Evolutionary conservation across 1,139 yeast genomes (phyloP), one percentile per base, ranked within the genome.

Genomic region (Hyphopichia fennica): DNA sequence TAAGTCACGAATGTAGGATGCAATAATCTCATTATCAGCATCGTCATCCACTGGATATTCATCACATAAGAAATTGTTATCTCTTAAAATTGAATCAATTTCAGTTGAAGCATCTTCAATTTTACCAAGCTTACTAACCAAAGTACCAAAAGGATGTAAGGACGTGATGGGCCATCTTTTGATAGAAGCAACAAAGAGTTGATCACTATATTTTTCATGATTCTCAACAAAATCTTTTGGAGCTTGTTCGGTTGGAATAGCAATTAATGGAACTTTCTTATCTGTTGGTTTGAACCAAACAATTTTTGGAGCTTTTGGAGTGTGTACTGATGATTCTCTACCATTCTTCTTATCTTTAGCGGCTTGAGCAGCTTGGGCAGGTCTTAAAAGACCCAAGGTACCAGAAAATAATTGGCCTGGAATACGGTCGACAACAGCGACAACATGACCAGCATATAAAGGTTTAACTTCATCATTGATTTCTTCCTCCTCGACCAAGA

Each of bases 101-200:
- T 90, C 97, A 39, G 93, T 87, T 28, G 77, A 72, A 5, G 84
- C 77, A 50, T 86, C 93, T 51, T 84, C 89, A 55, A 87, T 82
- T 38, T 80, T 77, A 27, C 99, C 99, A 50, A 93, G 72, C 55
- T 87, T 89, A 42, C 91, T 88, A 28, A 91, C 86, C 48, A 93
- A 72, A 25, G 96, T 91, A 55, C 99, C 99, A 58, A 93, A 93
- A 3, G 99, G 99, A 70, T 93, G 99, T 62, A 93, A 77, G 0
- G 98, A 91, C 16, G 99, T 93, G 65, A 93, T 93, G 61, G 99
- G 99, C 99, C 99, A 93, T 65, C 99, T 84, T 63, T 93, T 93
- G 56, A 93, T 93, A 3, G 96, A 87, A 0, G 98, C 98, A 48
- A 93, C 95, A 59, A 93, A 93, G 41, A 90, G 70, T 54, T 85